A percentile compares a stretch with the other conserved stretches of the same genome.
Conservation (phyloP, 805 yeast genomes). For the Candida ipomoeae region DNA sequence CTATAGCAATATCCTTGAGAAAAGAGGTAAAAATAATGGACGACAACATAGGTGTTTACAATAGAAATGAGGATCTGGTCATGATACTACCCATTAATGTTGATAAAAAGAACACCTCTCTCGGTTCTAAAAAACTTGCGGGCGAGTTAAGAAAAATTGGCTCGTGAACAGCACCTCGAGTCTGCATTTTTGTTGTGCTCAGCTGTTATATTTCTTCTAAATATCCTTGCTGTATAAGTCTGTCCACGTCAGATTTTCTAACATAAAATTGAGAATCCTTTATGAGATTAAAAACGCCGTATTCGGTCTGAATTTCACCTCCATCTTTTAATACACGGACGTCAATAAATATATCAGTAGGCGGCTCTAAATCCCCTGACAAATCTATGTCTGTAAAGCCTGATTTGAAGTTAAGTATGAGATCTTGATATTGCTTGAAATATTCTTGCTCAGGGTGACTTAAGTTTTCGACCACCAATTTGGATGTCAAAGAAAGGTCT, state of each 20-base stretch:
- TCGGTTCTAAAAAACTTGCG: slow-evolving; percentile 55
- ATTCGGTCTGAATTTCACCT: slow-evolving; percentile 96
- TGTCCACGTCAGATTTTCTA: slow-evolving; percentile 88
- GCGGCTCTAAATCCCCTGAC: slow-evolving; percentile 87
- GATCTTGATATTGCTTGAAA: slow-evolving; percentile 61
- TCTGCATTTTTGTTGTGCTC: neutral
- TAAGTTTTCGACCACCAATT: slow-evolving; percentile 43
- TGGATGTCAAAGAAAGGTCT: slow-evolving; percentile 4
- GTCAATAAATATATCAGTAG: slow-evolving; percentile 86
- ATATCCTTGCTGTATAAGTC: slow-evolving; percentile 91
- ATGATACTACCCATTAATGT: slow-evolving; percentile 65
- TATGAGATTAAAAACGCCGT: slow-evolving; percentile 89
- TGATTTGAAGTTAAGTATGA: slow-evolving; percentile 73
- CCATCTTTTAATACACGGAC: slow-evolving; percentile 92
- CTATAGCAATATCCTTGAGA: slow-evolving; percentile 56
- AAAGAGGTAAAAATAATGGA: slow-evolving; percentile 65
- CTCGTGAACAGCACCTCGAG: too few species aligned
- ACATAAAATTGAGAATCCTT: slow-evolving; percentile 94
- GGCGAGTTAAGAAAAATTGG: slow-evolving; percentile 36
- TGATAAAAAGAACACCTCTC: slow-evolving; percentile 65
- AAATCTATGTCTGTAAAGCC: slow-evolving; percentile 78
- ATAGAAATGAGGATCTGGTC: slow-evolving; percentile 40
- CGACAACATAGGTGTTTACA: slow-evolving; percentile 48
- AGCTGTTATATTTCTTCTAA: slow-evolving; percentile 58
- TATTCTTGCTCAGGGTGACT: slow-evolving; percentile 82